Percentiles rank a stretch among this genome's conserved stretches.
These are phyloP conservation scores for Naganishia albida DNA, from an alignment of 1,284 basidiomycete species.

Conservation along the genomic window DNA sequence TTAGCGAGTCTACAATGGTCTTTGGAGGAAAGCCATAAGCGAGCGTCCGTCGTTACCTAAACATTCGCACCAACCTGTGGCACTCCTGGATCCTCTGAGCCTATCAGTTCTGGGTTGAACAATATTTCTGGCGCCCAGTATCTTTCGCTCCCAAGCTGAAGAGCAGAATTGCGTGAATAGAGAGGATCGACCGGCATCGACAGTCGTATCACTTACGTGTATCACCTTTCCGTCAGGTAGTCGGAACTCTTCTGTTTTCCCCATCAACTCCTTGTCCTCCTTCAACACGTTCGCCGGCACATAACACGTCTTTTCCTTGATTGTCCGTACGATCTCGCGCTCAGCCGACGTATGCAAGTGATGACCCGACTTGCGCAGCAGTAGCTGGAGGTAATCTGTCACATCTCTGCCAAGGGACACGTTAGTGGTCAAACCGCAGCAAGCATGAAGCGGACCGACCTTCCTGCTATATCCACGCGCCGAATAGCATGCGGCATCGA, in stretches of 20 bases:
- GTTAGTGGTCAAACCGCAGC: neutral
- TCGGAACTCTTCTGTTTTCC: constrained; percentile 82
- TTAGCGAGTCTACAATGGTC: constrained; percentile 60
- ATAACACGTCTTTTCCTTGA: constrained; percentile 98
- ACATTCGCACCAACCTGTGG: constrained; percentile 74
- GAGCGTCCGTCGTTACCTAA: neutral
- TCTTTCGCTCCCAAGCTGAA: constrained; percentile 85
- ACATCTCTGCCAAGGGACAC: constrained; percentile 68
- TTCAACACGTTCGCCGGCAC: constrained; percentile 85
- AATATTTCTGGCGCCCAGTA: constrained; percentile 97
- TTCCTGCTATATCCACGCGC: constrained; percentile 91
- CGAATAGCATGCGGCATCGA: constrained; percentile 98
- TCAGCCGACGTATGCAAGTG: constrained; percentile 96
- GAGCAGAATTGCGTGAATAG: constrained; percentile 1
- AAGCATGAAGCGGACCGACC: constrained; percentile 58
- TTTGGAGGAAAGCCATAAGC: constrained; percentile 20
- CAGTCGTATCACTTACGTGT: constrained; percentile 61
- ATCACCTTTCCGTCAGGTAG: constrained; percentile 94
- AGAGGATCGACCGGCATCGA: constrained; percentile 37
- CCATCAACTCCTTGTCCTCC: constrained; percentile 84
- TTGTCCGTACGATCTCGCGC: constrained; percentile 92
- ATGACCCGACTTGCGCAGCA: constrained; percentile 91
- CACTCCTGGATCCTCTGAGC: constrained; percentile 93
- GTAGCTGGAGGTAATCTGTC: constrained; percentile 90
- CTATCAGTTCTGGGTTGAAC: constrained; percentile 96